Conservation (phyloP, 1,139 yeast genomes). For the Eremothecium coryli region DNA sequence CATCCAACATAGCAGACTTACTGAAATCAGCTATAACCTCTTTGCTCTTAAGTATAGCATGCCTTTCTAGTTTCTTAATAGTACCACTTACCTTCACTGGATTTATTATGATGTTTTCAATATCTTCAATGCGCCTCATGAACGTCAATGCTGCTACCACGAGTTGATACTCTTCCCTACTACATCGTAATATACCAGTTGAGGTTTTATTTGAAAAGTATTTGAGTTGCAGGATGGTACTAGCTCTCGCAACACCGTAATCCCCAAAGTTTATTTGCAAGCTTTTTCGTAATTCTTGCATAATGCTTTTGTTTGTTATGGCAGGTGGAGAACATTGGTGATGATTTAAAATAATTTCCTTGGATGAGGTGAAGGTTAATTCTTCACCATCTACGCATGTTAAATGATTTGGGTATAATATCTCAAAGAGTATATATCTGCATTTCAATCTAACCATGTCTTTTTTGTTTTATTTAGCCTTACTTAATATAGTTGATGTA, state of each 20-base stretch:
- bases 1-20: conserved; percentile 12
- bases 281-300: conserved; percentile 45
- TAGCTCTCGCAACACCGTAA: conserved; percentile 60
- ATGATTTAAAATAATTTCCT: conserved; percentile 37
- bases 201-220: conserved; percentile 77
- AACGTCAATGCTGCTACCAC: conserved; percentile 65
- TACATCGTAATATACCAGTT: conserved; percentile 75
- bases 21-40: conserved; percentile 31
- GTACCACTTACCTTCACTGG: conserved; percentile 79
- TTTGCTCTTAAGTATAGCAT: conserved; percentile 42
- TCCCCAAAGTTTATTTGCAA: conserved; percentile 66
- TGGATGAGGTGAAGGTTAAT: conserved; percentile 10
- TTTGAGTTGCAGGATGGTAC: conserved; percentile 53
- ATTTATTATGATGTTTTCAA: conserved; percentile 43
- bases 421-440: conserved; percentile 72
- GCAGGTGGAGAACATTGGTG: conserved; percentile 43
- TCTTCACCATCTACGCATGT: conserved; percentile 18
- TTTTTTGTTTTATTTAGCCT: too few species aligned
- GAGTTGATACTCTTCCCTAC: conserved; percentile 52
- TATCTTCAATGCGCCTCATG: conserved; percentile 46
- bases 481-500: too few species aligned
- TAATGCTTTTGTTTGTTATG: conserved; percentile 39
- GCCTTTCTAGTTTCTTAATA: conserved; percentile 72
- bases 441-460: conserved; percentile 82
- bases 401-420: conserved; percentile 48